phyloP scores from a whole-genome alignment of 2,329 filamentous ascomycete species.

The Ophiostoma quercus region DNA sequence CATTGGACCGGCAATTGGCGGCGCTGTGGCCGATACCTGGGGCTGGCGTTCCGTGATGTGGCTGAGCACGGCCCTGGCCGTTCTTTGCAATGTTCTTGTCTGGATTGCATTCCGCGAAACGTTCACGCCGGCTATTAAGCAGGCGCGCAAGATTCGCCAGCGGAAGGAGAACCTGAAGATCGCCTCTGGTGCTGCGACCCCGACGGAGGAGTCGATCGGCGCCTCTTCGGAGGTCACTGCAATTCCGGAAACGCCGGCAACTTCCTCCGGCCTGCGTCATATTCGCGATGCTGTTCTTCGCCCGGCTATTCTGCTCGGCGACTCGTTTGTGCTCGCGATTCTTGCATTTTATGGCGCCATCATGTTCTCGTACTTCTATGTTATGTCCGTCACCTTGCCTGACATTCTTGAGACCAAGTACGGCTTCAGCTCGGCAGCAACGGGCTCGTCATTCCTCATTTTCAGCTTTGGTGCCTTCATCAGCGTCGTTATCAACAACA shows the following conservation, averaged over 20 bases:
- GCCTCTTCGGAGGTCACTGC: neutral
- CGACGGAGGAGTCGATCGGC: constrained; percentile 25
- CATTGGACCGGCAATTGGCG: constrained; percentile 33
- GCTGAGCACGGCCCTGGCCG: constrained; percentile 30
- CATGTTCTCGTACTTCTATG: constrained; percentile 49
- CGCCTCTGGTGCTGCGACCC: neutral
- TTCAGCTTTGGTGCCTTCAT: constrained; percentile 51
- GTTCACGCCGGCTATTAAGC: constrained; percentile 36
- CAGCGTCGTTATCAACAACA: constrained; percentile 47
- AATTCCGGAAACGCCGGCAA: constrained; percentile 30
- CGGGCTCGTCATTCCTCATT: constrained; percentile 49
- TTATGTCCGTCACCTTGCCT: constrained; percentile 50
- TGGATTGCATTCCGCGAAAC: constrained; percentile 34
- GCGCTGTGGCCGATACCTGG: constrained; percentile 32
- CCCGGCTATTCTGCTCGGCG: constrained; percentile 44
- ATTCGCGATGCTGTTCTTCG: constrained; percentile 43
- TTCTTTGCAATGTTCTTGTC: constrained; percentile 28
- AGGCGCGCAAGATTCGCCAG: neutral
- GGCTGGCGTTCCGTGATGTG: constrained; percentile 37
- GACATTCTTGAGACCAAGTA: constrained; percentile 47
- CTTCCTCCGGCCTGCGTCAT: constrained; percentile 45
- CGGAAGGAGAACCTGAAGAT: neutral
- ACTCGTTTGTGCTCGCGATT: constrained; percentile 41
- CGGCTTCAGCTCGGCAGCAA: constrained; percentile 45
- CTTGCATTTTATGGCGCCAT: constrained; percentile 45